Base-by-base conservation (phyloP, 176 grass and related monocot species). In the Echinochloa phyllopogon region DNA sequence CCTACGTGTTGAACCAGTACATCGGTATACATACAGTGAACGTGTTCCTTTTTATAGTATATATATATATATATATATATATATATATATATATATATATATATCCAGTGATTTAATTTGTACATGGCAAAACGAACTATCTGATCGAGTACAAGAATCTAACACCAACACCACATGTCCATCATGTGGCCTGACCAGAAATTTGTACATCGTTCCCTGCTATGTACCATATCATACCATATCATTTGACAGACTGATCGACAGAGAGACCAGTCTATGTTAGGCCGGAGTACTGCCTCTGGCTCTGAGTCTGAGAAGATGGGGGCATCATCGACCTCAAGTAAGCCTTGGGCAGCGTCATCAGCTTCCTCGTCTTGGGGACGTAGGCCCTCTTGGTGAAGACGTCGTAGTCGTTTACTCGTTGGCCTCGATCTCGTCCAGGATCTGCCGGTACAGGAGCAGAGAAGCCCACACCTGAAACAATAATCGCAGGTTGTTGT, bases 401-500 rank as follows among this genome's bases (percentile, higher is more conserved):
- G 81, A 92, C 92, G 74, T 96, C 70, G 77, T 94, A 99, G 52
- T 89, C 96, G 60, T 99, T 99, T 94, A 99, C 45, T 89, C 96
- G 60, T 99, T 99, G 5, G 88, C 87, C 82, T 99, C 96, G 47
- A 99, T 99, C 83, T 96, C 96, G 65, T 99, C 96, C 5, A 99
- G 93, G 27, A 99, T 99, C 55, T 99, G 89, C 58, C 91, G 81
- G 78, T 99, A 99, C 49, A 99, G 42, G 23, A 92, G 81, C 61
- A 99, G 81, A 81, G 96, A 99, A 15, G 96, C 91, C 96, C 96
- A 99, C n/a, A 99, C 96, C 96, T 99, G 78, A 61, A 88, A 79
- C 48, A 74, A 2, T 40, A 81, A 47, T 45, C 25, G 42, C 69
- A 68, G 17, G 65, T 21, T 21, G 18, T 7, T 56, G 1, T 55